A percentile compares a stretch with the other conserved stretches of the same genome.
Evolutionary conservation across 2,329 filamentous ascomycete genomes (phyloP).

Genomic region (Aspergillus sp.): DNA sequence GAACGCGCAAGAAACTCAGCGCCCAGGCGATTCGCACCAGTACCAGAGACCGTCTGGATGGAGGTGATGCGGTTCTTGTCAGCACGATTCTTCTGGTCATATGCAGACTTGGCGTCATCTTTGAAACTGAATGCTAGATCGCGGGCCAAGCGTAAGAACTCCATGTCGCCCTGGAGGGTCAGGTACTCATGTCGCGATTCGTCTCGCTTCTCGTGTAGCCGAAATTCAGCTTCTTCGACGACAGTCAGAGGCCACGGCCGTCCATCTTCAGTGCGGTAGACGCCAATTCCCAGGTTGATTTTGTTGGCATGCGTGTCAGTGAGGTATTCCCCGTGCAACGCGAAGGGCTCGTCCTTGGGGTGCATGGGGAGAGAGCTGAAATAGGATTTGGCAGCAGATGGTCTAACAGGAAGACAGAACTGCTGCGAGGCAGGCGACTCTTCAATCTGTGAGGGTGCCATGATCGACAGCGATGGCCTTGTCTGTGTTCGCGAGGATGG

Average conservation of each 20-base stretch:
- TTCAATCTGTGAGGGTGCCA: conserved; percentile 1
- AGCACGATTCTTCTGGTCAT: not conserved
- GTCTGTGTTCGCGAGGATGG: not conserved
- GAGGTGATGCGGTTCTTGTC: conserved; percentile 35
- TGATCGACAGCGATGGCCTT: not conserved
- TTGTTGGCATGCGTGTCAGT: conserved; percentile 65
- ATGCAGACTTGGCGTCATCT: conserved; percentile 8
- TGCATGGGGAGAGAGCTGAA: conserved; percentile 12
- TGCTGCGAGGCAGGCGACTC: not conserved
- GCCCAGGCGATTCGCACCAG: conserved; percentile 75
- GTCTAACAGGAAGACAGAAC: not conserved
- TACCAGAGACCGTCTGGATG: conserved; percentile 30
- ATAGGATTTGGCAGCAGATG: conserved; percentile 3
- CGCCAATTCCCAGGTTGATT: conserved; percentile 86
- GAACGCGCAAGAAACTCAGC: conserved; percentile 67
- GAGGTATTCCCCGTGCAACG: conserved; percentile 46
- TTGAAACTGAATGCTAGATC: conserved; percentile 1
- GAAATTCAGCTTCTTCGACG: conserved; percentile 1
- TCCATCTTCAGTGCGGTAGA: conserved; percentile 82
- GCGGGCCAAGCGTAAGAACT: conserved; percentile 21
- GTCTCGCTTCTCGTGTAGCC: conserved; percentile 50
- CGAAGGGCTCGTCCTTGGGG: conserved; percentile 18
- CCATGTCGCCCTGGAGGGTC: conserved; percentile 69
- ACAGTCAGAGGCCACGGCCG: conserved; percentile 78
- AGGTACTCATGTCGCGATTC: conserved; percentile 50